Evolutionary conservation across 1,284 basidiomycete genomes (phyloP).

Genomic region (Vanrija sp.): DNA sequence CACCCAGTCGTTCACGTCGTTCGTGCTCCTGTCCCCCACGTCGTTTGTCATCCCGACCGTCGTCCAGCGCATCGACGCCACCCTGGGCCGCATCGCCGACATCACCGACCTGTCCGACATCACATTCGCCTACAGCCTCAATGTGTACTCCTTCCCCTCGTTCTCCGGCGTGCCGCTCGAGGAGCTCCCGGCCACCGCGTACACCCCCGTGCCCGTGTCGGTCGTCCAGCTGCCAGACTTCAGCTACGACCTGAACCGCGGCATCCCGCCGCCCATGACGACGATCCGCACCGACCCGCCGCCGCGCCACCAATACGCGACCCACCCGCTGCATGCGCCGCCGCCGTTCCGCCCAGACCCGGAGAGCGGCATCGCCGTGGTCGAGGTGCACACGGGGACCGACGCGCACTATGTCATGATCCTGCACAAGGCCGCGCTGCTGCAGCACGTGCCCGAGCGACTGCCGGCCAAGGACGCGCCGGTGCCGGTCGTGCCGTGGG

Average conservation of each 20-base stretch:
- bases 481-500: conserved; percentile 25
- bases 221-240: conserved; percentile 40
- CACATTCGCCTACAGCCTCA: conserved; percentile 34
- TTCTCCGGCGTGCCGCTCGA: conserved; percentile 12
- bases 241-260: conserved; percentile 19
- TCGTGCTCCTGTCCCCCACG: conserved; percentile 37
- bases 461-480: background rate
- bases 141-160: conserved; percentile 42
- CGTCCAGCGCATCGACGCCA: conserved; percentile 22
- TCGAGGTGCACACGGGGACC: conserved; percentile 24
- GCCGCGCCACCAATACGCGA: conserved; percentile 38
- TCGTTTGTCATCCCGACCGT: conserved; percentile 37
- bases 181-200: conserved; percentile 3
- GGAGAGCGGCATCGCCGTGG: conserved; percentile 37
- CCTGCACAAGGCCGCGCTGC: conserved; percentile 33
- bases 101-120: conserved; percentile 25
- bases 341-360: conserved; percentile 39
- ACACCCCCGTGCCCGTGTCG: conserved; percentile 30
- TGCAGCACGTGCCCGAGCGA: conserved; percentile 31
- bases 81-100: conserved; percentile 2
- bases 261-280: conserved; percentile 32
- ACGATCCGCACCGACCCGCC: conserved; percentile 46
- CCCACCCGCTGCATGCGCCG: conserved; percentile 26
- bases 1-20: conserved; percentile 34
- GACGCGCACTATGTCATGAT: conserved; percentile 25